Conservation (phyloP, 345 rosid species). For the Lumnitzera racemosa region DNA sequence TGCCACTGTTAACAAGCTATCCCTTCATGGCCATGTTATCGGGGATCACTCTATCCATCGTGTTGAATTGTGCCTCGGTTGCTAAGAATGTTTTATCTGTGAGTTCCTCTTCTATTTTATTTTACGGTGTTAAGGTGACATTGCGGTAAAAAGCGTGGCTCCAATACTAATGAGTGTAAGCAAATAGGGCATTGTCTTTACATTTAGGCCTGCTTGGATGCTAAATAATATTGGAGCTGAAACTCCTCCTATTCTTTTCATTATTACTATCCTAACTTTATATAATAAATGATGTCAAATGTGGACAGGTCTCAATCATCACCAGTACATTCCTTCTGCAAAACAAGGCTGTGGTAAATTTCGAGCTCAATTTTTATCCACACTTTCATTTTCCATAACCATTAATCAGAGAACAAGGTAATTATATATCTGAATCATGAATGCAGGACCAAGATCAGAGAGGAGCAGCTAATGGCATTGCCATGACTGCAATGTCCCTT, state of each 20-base stretch:
- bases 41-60: constrained; percentile 47
- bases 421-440: background rate
- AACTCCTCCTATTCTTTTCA: background rate
- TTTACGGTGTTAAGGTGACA: too few relatives aligned
- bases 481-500: constrained; percentile 47
- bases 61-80: constrained; percentile 57
- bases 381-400: background rate
- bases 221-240: too few relatives aligned
- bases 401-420: background rate
- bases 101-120: constrained; percentile 14
- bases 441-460: constrained; percentile 52
- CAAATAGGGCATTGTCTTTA: too few relatives aligned
- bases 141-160: too few relatives aligned
- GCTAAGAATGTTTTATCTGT: constrained; percentile 60
- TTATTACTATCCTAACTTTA: background rate
- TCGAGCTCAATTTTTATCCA: background rate
- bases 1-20: constrained; percentile 55
- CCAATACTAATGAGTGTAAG: too few relatives aligned
- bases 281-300: background rate
- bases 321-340: constrained; percentile 44
- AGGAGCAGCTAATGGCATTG: constrained; percentile 49
- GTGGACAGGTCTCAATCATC: constrained; percentile 25
- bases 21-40: constrained; percentile 58
- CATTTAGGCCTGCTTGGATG: too few relatives aligned
- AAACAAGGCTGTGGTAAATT: constrained; percentile 42